Percentiles rank a stretch among this genome's conserved stretches.
Evolutionary conservation across 257 asterid genomes (phyloP).

Genomic region (Solanum etuberosum): DNA sequence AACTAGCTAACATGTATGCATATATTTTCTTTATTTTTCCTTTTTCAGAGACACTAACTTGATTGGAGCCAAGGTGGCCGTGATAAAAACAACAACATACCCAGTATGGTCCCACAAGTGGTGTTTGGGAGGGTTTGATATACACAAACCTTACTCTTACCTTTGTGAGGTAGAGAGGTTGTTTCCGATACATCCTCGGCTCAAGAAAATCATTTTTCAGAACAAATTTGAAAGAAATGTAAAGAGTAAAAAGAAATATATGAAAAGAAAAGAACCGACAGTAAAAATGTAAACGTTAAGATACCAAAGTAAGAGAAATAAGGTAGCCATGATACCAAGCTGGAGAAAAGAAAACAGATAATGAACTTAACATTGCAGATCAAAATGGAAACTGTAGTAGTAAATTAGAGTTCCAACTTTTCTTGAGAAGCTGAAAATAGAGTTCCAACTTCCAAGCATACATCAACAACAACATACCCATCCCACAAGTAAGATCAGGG

Average conservation of each 20-base stretch:
- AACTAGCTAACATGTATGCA: neutral
- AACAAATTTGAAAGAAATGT: neutral
- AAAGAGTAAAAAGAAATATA: neutral
- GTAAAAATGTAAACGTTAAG: neutral
- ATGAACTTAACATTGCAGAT: neutral
- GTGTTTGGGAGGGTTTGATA: neutral
- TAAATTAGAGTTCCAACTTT: neutral
- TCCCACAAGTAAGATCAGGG: neutral
- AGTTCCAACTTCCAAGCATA: neutral
- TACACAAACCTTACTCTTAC: neutral
- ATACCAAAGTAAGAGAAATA: neutral
- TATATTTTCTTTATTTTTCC: neutral
- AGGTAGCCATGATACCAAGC: neutral
- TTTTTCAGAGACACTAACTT: neutral
- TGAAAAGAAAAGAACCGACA: neutral
- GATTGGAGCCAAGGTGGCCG: neutral
- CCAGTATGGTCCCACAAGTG: neutral
- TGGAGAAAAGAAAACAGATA: neutral
- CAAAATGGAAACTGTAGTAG: neutral
- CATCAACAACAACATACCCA: neutral
- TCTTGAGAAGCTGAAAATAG: neutral
- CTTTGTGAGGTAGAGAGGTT: neutral
- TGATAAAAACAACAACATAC: neutral
- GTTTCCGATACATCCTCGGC: neutral
- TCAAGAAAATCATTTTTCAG: neutral